Conservation (phyloP, 495 filamentous ascomycete genomes). For the Talaromyces borbonicus region DNA sequence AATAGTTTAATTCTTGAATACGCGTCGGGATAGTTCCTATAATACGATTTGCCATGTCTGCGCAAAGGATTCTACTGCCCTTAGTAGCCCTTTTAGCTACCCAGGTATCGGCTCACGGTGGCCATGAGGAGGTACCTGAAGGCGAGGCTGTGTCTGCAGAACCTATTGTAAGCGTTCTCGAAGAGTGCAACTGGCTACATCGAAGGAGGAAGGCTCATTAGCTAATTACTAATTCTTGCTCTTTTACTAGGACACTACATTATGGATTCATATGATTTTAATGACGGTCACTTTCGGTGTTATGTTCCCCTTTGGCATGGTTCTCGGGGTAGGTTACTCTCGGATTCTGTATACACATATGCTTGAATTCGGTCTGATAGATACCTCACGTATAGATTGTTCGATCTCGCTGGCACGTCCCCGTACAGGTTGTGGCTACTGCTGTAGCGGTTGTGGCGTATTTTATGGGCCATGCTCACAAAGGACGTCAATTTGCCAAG, state of each 20-base stretch:
- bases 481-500: constrained; percentile 73
- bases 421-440: constrained; percentile 67
- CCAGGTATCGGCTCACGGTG: constrained; percentile 54
- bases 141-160: constrained; percentile 68
- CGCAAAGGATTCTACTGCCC: constrained; percentile 5
- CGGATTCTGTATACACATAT: background rate
- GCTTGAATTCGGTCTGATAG: background rate
- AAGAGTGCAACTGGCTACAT: too few relatives aligned
- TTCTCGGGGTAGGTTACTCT: constrained; percentile 61
- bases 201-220: too few relatives aligned
- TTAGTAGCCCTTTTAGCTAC: constrained; percentile 23
- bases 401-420: constrained; percentile 90
- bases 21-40: too few relatives aligned
- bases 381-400: constrained; percentile 50
- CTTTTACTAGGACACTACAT: constrained; percentile 54
- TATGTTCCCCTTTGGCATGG: constrained; percentile 91
- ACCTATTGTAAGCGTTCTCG: constrained; percentile 59
- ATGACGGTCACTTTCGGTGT: constrained; percentile 82
- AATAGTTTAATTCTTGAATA: too few relatives aligned
- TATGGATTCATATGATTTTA: constrained; percentile 93
- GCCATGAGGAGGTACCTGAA: constrained; percentile 64
- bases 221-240: too few relatives aligned
- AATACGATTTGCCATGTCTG: too few relatives aligned
- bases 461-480: constrained; percentile 84
- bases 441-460: constrained; percentile 72